Evolutionary conservation across 208 protist genomes (phyloP).

Genomic region (Borovskyia barvae): DNA sequence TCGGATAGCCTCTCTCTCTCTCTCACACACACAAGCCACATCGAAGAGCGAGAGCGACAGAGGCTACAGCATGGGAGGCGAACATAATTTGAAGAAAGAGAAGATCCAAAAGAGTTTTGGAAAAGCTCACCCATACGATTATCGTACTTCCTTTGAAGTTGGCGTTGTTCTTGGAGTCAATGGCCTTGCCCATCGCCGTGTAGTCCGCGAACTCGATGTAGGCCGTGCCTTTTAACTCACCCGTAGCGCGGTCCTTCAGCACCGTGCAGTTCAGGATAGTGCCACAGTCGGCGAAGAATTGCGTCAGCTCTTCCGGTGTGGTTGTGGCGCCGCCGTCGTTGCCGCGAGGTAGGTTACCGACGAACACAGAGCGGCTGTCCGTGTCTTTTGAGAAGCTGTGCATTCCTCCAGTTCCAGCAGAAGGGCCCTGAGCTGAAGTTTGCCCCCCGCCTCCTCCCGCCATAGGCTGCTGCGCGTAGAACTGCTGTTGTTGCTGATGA

Average conservation of each 20-base stretch:
- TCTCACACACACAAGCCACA: too few species aligned
- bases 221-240: conserved; percentile 80
- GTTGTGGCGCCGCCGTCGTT: conserved; percentile 60
- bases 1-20: too few species aligned
- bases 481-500: conserved; percentile 13
- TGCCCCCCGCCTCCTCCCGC: not conserved
- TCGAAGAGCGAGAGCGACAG: too few species aligned
- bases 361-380: conserved; percentile 84
- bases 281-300: conserved; percentile 83
- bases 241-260: conserved; percentile 70
- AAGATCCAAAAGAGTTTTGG: too few species aligned
- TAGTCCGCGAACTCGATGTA: conserved; percentile 85
- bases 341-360: conserved; percentile 75
- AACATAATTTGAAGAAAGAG: conserved; percentile 5
- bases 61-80: too few species aligned
- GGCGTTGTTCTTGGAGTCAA: conserved; percentile 84
- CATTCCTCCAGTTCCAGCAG: conserved; percentile 3
- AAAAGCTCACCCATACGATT: conserved; percentile 79
- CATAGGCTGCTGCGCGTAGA: conserved; percentile 6
- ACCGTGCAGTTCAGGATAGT: conserved; percentile 83
- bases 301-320: conserved; percentile 75
- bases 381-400: conserved; percentile 80
- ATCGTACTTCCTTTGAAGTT: conserved; percentile 84
- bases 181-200: conserved; percentile 75
- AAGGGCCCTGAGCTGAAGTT: not conserved